Conservation (phyloP, 1,284 basidiomycete genomes). For the Ceratobasidium sp. region DNA sequence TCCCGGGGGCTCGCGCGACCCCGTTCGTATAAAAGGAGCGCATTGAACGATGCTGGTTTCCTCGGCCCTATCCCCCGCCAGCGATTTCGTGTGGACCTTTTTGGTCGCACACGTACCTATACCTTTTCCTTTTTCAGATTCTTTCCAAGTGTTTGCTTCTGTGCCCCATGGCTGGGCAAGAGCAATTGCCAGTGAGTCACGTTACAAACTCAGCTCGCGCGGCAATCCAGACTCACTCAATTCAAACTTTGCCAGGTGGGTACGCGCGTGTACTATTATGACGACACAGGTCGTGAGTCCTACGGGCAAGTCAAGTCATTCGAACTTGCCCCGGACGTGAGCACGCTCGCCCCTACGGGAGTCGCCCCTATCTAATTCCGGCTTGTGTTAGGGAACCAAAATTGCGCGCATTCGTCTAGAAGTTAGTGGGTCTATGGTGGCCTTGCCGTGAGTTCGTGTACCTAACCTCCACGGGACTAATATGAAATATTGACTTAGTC, state of each 20-base stretch:
- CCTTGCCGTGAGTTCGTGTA: slow-evolving; percentile 32
- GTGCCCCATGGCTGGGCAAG: slow-evolving; percentile 22
- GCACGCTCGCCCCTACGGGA: not conserved
- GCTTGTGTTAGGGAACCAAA: slow-evolving; percentile 25
- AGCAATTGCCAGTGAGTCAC: slow-evolving; percentile 24
- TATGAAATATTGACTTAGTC: slow-evolving; percentile 32
- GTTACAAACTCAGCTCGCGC: slow-evolving; percentile 4
- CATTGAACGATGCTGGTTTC: slow-evolving; percentile 7
- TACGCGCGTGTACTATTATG: slow-evolving; percentile 34
- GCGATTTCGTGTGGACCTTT: slow-evolving; percentile 42
- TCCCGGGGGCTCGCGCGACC: not conserved
- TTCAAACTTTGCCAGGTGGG: slow-evolving; percentile 22
- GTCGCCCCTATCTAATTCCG: not conserved
- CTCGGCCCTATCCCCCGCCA: slow-evolving; percentile 44
- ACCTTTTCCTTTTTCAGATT: slow-evolving; percentile 19
- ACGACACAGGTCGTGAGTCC: slow-evolving; percentile 24
- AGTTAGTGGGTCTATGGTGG: slow-evolving; percentile 13
- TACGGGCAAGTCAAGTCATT: slow-evolving; percentile 12
- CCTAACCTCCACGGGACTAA: not conserved
- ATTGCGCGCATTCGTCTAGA: slow-evolving; percentile 34
- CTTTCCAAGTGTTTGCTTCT: slow-evolving; percentile 17
- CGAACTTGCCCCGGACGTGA: slow-evolving; percentile 29
- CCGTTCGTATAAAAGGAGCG: not conserved
- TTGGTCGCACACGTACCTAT: slow-evolving; percentile 31
- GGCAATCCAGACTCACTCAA: slow-evolving; percentile 24